Evolutionary conservation across 805 yeast species (phyloP).

Genomic region (Hanseniaspora meyeri): DNA sequence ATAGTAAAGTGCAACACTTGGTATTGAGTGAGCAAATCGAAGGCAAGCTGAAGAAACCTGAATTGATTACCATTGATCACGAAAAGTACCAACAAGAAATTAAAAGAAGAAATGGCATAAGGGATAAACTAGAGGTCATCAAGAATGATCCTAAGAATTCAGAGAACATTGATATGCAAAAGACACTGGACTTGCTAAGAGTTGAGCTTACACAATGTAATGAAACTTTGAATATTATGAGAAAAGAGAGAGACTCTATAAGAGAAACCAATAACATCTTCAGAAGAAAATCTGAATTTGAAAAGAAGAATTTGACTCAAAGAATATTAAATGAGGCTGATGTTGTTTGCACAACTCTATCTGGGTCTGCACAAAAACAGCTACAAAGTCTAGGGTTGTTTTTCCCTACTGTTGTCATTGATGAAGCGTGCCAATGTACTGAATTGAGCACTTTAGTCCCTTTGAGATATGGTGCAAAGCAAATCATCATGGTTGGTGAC

Average conservation of each 20-base stretch:
- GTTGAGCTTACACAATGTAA: constrained; percentile 32
- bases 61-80: constrained; percentile 28
- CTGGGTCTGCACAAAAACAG: constrained; percentile 75
- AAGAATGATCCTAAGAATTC: not conserved
- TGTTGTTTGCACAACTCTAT: constrained; percentile 60
- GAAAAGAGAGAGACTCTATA: constrained; percentile 62
- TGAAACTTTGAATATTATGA: constrained; percentile 52
- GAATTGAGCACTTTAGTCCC: constrained; percentile 90
- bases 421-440: constrained; percentile 87
- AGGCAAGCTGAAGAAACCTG: constrained; percentile 34
- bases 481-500: constrained; percentile 83
- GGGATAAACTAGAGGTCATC: constrained; percentile 30
- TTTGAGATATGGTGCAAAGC: constrained; percentile 77
- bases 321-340: constrained; percentile 11
- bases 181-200: constrained; percentile 40
- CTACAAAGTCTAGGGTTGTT: constrained; percentile 44
- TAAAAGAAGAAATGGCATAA: constrained; percentile 44
- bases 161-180: constrained; percentile 31
- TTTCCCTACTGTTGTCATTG: constrained; percentile 73
- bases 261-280: constrained; percentile 62
- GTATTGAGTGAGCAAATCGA: constrained; percentile 83
- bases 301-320: constrained; percentile 43
- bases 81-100: constrained; percentile 33
- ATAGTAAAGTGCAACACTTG: constrained; percentile 65
- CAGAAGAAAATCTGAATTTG: constrained; percentile 63